Evolutionary conservation across 139 green algal genomes (phyloP).

Genomic region (Asterochloris sp.): DNA sequence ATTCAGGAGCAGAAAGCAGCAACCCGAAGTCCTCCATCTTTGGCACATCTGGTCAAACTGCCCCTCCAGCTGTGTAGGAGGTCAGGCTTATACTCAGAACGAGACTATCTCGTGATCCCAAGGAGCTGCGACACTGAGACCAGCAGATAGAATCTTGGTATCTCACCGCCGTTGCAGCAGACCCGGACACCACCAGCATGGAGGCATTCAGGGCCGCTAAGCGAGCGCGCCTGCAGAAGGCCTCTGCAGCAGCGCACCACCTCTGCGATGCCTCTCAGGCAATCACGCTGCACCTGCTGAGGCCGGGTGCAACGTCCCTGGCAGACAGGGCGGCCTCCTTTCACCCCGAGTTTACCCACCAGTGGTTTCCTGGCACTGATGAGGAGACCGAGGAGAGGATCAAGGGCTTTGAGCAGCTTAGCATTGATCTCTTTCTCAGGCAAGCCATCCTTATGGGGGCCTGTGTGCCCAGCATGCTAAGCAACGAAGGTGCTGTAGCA

Average conservation of each 20-base stretch:
- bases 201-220: not conserved
- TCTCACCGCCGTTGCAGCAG: not conserved
- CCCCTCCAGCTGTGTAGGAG: too few relatives aligned
- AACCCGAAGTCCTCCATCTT: too few relatives aligned
- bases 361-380: conserved; percentile 70
- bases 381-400: conserved; percentile 26
- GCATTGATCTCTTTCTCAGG: conserved; percentile 44
- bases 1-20: too few relatives aligned
- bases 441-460: conserved; percentile 12
- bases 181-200: not conserved
- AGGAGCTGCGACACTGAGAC: too few relatives aligned
- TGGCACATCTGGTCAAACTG: too few relatives aligned
- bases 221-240: not conserved
- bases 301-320: not conserved
- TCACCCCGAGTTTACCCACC: conserved; percentile 39
- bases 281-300: not conserved
- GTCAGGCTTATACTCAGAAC: too few relatives aligned
- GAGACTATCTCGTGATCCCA: too few relatives aligned
- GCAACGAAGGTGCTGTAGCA: conserved; percentile 17
- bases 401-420: conserved; percentile 1
- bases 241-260: not conserved
- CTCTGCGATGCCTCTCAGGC: not conserved
- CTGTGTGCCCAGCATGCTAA: conserved; percentile 16
- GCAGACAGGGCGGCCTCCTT: conserved; percentile 16
- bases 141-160: not conserved